Percentiles rank a stretch among this genome's conserved stretches.
Evolutionary conservation across 73 alveolate species (phyloP).

Genomic region (Tetrahymena borealis): DNA sequence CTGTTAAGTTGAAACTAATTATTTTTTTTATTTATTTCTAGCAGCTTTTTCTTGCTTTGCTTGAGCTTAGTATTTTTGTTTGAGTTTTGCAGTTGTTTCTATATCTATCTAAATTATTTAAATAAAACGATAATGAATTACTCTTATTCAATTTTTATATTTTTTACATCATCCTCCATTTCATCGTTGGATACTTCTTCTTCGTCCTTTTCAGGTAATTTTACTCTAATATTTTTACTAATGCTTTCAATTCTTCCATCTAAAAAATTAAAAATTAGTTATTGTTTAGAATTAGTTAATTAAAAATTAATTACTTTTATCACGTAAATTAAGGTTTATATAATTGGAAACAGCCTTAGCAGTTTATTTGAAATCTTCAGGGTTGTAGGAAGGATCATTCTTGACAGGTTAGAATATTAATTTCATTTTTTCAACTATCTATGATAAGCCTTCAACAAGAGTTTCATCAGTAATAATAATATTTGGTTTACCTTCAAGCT

Average conservation of each 20-base stretch:
- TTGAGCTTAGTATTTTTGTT: constrained; percentile 32
- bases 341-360: constrained; percentile 44
- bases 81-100: constrained; percentile 37
- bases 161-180: constrained; percentile 48
- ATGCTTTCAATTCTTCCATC: constrained; percentile 47
- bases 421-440: constrained; percentile 56
- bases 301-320: constrained; percentile 15
- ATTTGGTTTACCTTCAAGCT: constrained; percentile 67
- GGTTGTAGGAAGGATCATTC: constrained; percentile 38
- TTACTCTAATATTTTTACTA: constrained; percentile 65
- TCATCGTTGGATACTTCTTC: constrained; percentile 72
- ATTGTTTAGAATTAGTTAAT: not conserved
- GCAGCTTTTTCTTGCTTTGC: constrained; percentile 30
- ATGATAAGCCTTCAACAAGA: constrained; percentile 63
- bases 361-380: constrained; percentile 47
- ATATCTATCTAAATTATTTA: constrained; percentile 7
- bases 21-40: not conserved
- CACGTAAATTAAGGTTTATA: constrained; percentile 36
- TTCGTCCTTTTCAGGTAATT: constrained; percentile 59
- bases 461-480: constrained; percentile 63
- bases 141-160: not conserved
- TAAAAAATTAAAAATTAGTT: not conserved
- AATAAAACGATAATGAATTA: not conserved
- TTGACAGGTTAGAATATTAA: constrained; percentile 17
- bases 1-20: not conserved